Evolutionary conservation across 2,329 filamentous ascomycete genomes (phyloP).

Genomic region (Furcasterigmium furcatum): DNA sequence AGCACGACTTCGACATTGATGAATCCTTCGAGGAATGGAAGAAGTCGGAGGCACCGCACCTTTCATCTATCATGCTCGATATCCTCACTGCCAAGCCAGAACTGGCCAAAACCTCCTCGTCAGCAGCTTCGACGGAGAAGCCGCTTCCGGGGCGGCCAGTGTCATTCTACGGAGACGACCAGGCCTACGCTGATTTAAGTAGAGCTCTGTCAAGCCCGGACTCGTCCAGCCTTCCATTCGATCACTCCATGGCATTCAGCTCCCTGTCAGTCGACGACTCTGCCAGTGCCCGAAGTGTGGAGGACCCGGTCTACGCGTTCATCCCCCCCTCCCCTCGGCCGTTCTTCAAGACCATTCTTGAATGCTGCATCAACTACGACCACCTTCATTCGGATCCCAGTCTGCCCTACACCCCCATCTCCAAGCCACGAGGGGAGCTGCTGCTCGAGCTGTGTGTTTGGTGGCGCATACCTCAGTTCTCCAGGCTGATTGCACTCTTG

Average conservation of each 20-base stretch:
- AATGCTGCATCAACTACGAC: constrained; percentile 69
- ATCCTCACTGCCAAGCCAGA: constrained; percentile 85
- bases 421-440: constrained; percentile 76
- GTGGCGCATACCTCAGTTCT: constrained; percentile 86
- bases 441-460: constrained; percentile 80
- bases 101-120: constrained; percentile 72
- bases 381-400: constrained; percentile 52
- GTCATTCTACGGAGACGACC: constrained; percentile 44
- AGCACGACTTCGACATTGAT: constrained; percentile 85
- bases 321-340: constrained; percentile 81
- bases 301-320: constrained; percentile 76
- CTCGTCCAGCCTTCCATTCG: constrained; percentile 44
- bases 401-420: constrained; percentile 53
- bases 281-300: constrained; percentile 48
- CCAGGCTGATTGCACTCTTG: constrained; percentile 74
- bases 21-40: constrained; percentile 90
- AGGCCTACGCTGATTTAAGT: constrained; percentile 49
- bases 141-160: constrained; percentile 39
- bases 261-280: constrained; percentile 61
- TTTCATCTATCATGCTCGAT: constrained; percentile 91
- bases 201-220: constrained; percentile 47
- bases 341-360: constrained; percentile 79
- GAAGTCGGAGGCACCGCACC: constrained; percentile 78
- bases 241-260: constrained; percentile 66
- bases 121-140: constrained; percentile 42